Evolutionary conservation across 192 early-diverging fungal genomes (phyloP).

Genomic region (Linnemannia exigua): DNA sequence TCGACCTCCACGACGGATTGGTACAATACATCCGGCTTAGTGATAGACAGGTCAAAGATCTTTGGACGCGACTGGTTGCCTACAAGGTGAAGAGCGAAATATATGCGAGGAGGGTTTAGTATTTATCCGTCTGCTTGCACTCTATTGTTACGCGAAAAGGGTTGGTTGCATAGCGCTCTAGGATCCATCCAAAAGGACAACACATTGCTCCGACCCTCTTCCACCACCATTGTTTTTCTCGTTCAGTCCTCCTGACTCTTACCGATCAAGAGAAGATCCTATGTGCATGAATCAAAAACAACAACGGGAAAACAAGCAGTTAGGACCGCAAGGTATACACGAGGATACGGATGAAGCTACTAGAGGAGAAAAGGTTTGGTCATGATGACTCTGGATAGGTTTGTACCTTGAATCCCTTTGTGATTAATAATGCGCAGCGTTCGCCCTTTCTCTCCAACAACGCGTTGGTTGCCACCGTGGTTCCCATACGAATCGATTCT

Average conservation of each 20-base stretch:
- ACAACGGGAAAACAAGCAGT: slow-evolving; percentile 15
- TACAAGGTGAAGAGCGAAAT: slow-evolving; percentile 6
- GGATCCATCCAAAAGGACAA: not conserved
- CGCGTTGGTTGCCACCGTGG: slow-evolving; percentile 98
- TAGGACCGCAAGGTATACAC: not conserved
- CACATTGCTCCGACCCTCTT: not conserved
- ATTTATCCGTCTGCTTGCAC: not conserved
- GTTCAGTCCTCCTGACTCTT: not conserved
- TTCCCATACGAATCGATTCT: slow-evolving; percentile 94
- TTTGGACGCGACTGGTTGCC: slow-evolving; percentile 94
- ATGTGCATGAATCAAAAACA: slow-evolving; percentile 11
- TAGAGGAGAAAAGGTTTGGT: not conserved
- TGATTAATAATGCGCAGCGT: slow-evolving; percentile 88
- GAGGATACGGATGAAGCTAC: not conserved
- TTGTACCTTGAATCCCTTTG: slow-evolving; percentile 89
- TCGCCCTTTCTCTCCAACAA: slow-evolving; percentile 91
- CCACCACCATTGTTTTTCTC: not conserved
- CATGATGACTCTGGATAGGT: not conserved
- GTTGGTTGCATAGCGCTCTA: not conserved
- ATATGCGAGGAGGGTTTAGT: not conserved
- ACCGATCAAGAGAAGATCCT: slow-evolving; percentile 65
- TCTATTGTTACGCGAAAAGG: not conserved
- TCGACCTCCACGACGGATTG: slow-evolving; percentile 85
- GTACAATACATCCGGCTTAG: slow-evolving; percentile 90
- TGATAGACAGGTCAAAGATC: slow-evolving; percentile 94